Evolutionary conservation across 2,329 filamentous ascomycete species (phyloP).

Genomic region (Ophiosphaerella narmari): DNA sequence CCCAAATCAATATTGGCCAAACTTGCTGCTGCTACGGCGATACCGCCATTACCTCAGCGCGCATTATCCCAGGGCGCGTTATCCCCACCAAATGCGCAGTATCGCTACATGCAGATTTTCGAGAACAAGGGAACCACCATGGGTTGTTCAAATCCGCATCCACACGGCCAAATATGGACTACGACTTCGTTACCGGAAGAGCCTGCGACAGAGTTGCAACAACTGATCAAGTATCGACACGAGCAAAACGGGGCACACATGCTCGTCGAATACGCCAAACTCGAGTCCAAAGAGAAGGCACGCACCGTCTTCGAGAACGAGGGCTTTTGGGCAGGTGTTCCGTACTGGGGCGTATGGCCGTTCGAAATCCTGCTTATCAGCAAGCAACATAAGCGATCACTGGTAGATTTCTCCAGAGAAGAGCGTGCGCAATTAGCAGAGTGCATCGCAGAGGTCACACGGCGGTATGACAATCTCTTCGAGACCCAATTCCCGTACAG

Average conservation of each 20-base stretch:
- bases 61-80: slow-evolving; percentile 45
- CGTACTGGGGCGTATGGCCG: slow-evolving; percentile 98
- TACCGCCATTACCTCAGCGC: slow-evolving; percentile 48
- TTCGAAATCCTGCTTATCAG: slow-evolving; percentile 92
- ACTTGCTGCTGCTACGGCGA: slow-evolving; percentile 51
- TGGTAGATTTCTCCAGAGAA: slow-evolving; percentile 76
- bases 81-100: slow-evolving; percentile 70
- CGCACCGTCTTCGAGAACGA: slow-evolving; percentile 88
- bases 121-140: slow-evolving; percentile 98
- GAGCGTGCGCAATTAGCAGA: slow-evolving; percentile 80
- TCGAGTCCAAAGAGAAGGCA: slow-evolving; percentile 82
- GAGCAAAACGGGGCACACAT: slow-evolving; percentile 76
- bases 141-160: slow-evolving; percentile 98
- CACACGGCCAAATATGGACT: slow-evolving; percentile 96
- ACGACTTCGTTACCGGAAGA: slow-evolving; percentile 91
- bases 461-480: slow-evolving; percentile 95
- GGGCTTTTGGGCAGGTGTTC: slow-evolving; percentile 83
- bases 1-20: slow-evolving; percentile 67
- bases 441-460: slow-evolving; percentile 82
- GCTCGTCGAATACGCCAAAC: slow-evolving; percentile 81
- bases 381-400: slow-evolving; percentile 79
- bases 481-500: slow-evolving; percentile 97
- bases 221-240: slow-evolving; percentile 76
- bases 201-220: slow-evolving; percentile 75
- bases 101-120: slow-evolving; percentile 98